Percentiles rank a stretch among this genome's conserved stretches.
Conservation (phyloP, 129 eudicot species). For the Artemisia tridentata region DNA sequence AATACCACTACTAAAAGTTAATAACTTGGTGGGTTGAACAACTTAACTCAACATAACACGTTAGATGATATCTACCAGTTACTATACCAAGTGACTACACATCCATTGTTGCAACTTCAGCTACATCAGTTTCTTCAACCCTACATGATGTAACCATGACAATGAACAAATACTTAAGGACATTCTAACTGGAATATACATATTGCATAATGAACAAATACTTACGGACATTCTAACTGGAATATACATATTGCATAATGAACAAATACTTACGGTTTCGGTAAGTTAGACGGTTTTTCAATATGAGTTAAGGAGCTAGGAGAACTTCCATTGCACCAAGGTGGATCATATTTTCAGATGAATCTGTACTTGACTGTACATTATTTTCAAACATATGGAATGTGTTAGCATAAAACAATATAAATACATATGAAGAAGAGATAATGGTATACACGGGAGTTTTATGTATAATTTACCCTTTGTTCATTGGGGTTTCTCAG, state of each 20-base stretch:
- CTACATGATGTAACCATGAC: neutral
- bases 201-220: conserved; percentile 1
- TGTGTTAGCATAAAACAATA: neutral
- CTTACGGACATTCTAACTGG: conserved; percentile 37
- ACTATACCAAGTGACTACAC: neutral
- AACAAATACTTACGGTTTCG: conserved; percentile 34
- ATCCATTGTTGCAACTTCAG: conserved; percentile 9
- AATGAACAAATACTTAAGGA: too few relatives aligned
- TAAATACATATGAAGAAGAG: neutral
- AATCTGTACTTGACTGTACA: conserved; percentile 38
- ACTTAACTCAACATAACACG: neutral
- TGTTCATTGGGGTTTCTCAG: conserved; percentile 23
- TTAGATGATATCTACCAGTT: neutral
- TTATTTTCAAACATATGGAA: conserved; percentile 12
- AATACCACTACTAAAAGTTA: neutral
- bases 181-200: neutral
- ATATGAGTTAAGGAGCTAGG: conserved; percentile 27
- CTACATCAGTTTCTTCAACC: conserved; percentile 23
- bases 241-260: neutral
- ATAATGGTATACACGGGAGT: conserved; percentile 10
- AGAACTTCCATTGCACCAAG: conserved; percentile 31
- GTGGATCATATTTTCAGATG: conserved; percentile 38
- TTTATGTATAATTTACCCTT: conserved; percentile 30
- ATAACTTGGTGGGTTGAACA: neutral
- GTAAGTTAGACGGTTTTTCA: conserved; percentile 32